phyloP scores from a whole-genome alignment of 805 yeast species.

The Candida peoriensis region DNA sequence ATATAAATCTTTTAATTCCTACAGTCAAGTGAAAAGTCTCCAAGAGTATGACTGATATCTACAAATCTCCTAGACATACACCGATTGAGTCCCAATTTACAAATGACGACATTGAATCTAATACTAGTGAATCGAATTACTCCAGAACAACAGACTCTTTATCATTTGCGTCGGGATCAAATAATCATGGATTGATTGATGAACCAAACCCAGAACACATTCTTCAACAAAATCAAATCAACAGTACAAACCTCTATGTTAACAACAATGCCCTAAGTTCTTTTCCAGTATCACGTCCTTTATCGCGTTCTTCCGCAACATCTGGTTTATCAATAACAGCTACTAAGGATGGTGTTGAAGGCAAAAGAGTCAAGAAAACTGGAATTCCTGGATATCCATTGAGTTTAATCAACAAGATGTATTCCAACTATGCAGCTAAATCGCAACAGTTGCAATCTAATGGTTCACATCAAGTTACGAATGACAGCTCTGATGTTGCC shows the following conservation, averaged over 20 bases:
- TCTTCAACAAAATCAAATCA: no score
- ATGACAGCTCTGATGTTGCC: not conserved
- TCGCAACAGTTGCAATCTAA: constrained; percentile 3
- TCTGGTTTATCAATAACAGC: constrained; percentile 71
- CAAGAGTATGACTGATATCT: constrained; percentile 7
- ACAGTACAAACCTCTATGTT: not conserved
- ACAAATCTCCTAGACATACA: constrained; percentile 1
- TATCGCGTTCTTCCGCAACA: constrained; percentile 56
- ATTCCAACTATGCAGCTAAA: constrained; percentile 17
- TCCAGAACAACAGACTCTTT: no score
- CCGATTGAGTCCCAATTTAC: constrained; percentile 1
- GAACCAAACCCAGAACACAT: no score
- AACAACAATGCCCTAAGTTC: not conserved
- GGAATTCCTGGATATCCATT: constrained; percentile 37
- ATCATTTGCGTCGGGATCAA: no score
- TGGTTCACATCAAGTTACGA: not conserved
- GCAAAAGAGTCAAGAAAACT: constrained; percentile 45
- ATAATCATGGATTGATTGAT: no score
- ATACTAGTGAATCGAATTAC: no score
- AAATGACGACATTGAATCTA: no score
- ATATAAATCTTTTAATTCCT: no score
- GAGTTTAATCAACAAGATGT: constrained; percentile 32
- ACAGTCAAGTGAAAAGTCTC: no score
- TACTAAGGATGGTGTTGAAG: constrained; percentile 70
- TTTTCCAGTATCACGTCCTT: constrained; percentile 43